These are phyloP conservation scores for Pleurotus eryngii DNA, from an alignment of 768 basidiomycete genomes.

Conservation along the genomic window DNA sequence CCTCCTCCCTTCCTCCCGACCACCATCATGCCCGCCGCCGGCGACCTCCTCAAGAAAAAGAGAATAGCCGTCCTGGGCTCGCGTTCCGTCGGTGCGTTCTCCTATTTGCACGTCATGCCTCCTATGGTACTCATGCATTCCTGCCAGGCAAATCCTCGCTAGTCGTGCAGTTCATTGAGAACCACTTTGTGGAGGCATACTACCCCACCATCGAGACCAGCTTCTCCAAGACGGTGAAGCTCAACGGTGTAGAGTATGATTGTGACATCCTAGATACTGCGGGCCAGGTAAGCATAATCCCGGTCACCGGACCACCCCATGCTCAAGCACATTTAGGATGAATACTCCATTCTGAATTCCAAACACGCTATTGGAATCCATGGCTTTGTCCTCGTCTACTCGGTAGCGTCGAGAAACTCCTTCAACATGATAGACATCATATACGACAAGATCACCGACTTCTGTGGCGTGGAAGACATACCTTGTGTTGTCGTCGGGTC, in stretches of 20 bases:
- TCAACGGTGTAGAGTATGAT: slow-evolving; percentile 89
- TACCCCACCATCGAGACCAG: slow-evolving; percentile 95
- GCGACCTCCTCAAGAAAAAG: slow-evolving; percentile 59
- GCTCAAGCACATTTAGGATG: slow-evolving; percentile 58
- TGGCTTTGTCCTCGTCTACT: slow-evolving; percentile 95
- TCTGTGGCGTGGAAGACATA: slow-evolving; percentile 77
- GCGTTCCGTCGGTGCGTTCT: slow-evolving; percentile 75
- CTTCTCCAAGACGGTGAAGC: slow-evolving; percentile 78
- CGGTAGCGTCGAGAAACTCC: slow-evolving; percentile 81
- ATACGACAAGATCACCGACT: slow-evolving; percentile 90
- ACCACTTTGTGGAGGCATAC: slow-evolving; percentile 88
- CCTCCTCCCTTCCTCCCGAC: neutral
- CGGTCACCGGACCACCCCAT: slow-evolving; percentile 6
- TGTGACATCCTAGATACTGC: slow-evolving; percentile 99
- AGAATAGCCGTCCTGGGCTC: slow-evolving; percentile 88
- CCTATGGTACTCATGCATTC: neutral
- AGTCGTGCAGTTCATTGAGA: slow-evolving; percentile 90
- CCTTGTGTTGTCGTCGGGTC: slow-evolving; percentile 95
- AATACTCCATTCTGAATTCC: slow-evolving; percentile 90
- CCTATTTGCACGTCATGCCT: slow-evolving; percentile 12
- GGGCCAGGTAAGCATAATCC: slow-evolving; percentile 68
- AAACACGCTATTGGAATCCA: slow-evolving; percentile 97
- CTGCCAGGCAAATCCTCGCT: slow-evolving; percentile 88
- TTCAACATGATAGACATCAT: slow-evolving; percentile 95
- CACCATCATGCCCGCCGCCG: slow-evolving; percentile 9